Evolutionary conservation across 495 filamentous ascomycete species (phyloP), one percentile per base, ranked within the genome.

Genomic region (Penicillium tannophilum): DNA sequence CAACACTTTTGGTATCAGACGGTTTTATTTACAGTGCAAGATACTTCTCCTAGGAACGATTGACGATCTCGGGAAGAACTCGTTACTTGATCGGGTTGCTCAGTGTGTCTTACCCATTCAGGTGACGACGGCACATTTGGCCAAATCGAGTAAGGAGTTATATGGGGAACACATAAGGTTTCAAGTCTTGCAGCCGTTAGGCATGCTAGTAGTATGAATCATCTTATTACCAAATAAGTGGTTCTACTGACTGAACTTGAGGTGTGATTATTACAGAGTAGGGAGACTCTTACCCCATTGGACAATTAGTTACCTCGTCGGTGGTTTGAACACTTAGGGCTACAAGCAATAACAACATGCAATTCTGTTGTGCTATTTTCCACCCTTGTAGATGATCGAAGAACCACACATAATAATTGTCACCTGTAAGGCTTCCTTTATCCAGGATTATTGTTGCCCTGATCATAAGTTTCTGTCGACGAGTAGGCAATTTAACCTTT

Each of bases 401-500:
- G 28, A 3, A 7, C 28, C 28, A 5, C 28, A 7, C 3, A 28
- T 28, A 7, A 28, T 4, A 28, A 23, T 1, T 28, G 28, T 7
- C 28, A 28, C 28, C 28, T 28, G 20, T 23, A 23, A 23, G 20
- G 20, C 20, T 23, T 28, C 6, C 28, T 28, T 7, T 28, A 23
- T 28, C 28, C 28, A 28, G 28, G 28, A 28, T 28, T 7, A 28
- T 4, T 28, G 28, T 28, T 28, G 28, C 28, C 6, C 1, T 3
- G 28, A 7, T n/a, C 39, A n/a, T 6, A 5, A n/a, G 1, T 6
- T 2, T 3, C 14, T 8, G 16, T 5, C 16, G 14, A n/a, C 16
- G 14, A n/a, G 11, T 9, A 30, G 26, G 26, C 26, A 31, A 49
- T 49, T 31, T 49, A 49, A 47, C 45, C 45, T 47, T 24, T 47